phyloP scores from a whole-genome alignment of 768 basidiomycete species.

The Phaffia tasmanica region DNA sequence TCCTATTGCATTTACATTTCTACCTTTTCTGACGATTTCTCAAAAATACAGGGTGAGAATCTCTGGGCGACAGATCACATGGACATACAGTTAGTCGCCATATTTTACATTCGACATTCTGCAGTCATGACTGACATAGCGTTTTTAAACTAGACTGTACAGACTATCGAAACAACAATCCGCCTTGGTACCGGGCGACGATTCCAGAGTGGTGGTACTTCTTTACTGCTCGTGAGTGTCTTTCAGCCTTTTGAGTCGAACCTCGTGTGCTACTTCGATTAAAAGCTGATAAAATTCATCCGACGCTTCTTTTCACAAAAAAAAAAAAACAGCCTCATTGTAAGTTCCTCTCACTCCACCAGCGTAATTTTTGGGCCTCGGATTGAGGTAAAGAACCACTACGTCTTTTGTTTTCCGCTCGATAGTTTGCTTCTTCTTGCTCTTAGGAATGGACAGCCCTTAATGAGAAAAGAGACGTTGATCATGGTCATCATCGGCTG shows the following conservation, averaged over 20 bases:
- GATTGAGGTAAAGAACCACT: conserved; percentile 26
- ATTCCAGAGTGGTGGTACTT: conserved; percentile 60
- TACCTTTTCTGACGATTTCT: too few relatives aligned
- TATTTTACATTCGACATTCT: too few relatives aligned
- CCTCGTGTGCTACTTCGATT: too few relatives aligned
- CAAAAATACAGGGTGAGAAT: too few relatives aligned
- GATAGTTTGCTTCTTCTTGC: conserved; percentile 37
- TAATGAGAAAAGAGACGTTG: conserved; percentile 36
- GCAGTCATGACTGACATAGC: too few relatives aligned
- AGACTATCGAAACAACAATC: conserved; percentile 45
- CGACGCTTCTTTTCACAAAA: background rate
- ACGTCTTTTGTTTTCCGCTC: conserved; percentile 31
- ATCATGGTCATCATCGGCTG: conserved; percentile 50
- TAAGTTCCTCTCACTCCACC: background rate
- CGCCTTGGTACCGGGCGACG: conserved; percentile 63
- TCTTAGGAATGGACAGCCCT: conserved; percentile 39
- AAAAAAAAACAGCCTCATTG: background rate
- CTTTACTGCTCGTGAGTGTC: conserved; percentile 27
- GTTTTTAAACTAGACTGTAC: conserved; percentile 39
- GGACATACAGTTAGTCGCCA: too few relatives aligned
- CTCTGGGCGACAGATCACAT: too few relatives aligned
- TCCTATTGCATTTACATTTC: too few relatives aligned
- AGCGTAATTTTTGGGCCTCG: background rate
- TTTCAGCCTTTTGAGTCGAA: background rate
- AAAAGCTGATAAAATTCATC: too few relatives aligned